A percentile compares a stretch with the other conserved stretches of the same genome.
phyloP scores from a whole-genome alignment of 2,329 filamentous ascomycete genomes.

The Colletotrichum sp. region DNA sequence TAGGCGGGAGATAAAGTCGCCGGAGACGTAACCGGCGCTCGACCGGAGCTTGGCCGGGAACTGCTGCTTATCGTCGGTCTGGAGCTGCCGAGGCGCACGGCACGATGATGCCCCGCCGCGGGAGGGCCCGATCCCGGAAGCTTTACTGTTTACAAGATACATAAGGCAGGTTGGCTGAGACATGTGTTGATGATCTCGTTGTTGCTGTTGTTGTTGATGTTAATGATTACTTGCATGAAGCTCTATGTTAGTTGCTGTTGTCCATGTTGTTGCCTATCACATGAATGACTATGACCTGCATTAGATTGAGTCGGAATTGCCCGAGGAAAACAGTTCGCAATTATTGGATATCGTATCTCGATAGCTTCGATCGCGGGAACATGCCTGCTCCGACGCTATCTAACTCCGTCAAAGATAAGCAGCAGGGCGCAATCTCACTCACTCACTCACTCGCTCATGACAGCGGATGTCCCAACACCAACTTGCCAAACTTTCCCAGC shows the following conservation, averaged over 20 bases:
- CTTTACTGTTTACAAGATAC: not conserved
- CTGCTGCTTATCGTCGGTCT: constrained; percentile 5
- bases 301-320: not conserved
- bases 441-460: not conserved
- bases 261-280: not conserved
- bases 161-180: not conserved
- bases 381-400: not conserved
- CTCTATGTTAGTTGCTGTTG: not conserved
- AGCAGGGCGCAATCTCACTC: not conserved
- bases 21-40: not conserved
- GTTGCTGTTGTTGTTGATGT: not conserved
- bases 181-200: not conserved
- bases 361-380: not conserved
- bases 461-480: constrained; percentile 2
- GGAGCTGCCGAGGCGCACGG: not conserved
- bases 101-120: not conserved
- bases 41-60: constrained; percentile 12
- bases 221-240: not conserved
- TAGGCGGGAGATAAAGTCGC: constrained; percentile 4
- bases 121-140: constrained; percentile 3
- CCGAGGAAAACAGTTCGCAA: not conserved
- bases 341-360: not conserved
- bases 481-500: not conserved
- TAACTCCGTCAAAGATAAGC: not conserved
- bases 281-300: not conserved